Evolutionary conservation across 352 stramenopile species (phyloP), one percentile per base, ranked within the genome.

Genomic region (Pythium coloratum): DNA sequence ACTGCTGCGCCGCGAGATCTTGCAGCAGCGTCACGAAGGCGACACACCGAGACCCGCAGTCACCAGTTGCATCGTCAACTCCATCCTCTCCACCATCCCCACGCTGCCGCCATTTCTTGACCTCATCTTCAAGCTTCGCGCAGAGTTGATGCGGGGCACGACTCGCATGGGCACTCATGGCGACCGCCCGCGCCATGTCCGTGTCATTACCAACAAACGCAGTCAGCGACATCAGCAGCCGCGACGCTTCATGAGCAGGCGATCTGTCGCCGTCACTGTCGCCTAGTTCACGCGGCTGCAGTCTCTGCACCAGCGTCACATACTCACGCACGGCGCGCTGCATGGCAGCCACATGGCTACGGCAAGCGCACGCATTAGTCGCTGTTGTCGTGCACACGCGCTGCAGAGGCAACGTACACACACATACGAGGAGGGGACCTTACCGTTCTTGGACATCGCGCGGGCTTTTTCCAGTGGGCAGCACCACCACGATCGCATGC

Each of bases 401-500:
- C 36, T 34, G 16, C 2, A 34, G 44, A 46, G 59, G 13, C 2
- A 59, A 6, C 6, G 51, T 13, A 60, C 38, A 24, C 33, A 55
- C 61, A 30, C 28, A 30, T 30, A 51, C 7, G 44, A 20, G 9
- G n/a, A 18, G 46, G n/a, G 12, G 18, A 54, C 10, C 51, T 53
- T 26, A 62, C 55, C 55, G 55, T 53, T 62, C 55, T 4, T 66
- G 18, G 47, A 58, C 46, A 16, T 49, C 28, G 32, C 49, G 59
- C 18, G 47, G 14, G 46, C 18, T 30, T 18, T 13, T 20, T 2
- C 12, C 33, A 13, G 24, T 34, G 30, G 65, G 62, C 69, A 77
- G 69, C 40, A 74, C 51, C 14, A 75, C 13, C 44, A 75, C 63
- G 10, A 75, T 57, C 53, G 68, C 68, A 63, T 75, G 68, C 55